Conservation (phyloP, 208 protist species). For the Wallacemonas collosoma region DNA sequence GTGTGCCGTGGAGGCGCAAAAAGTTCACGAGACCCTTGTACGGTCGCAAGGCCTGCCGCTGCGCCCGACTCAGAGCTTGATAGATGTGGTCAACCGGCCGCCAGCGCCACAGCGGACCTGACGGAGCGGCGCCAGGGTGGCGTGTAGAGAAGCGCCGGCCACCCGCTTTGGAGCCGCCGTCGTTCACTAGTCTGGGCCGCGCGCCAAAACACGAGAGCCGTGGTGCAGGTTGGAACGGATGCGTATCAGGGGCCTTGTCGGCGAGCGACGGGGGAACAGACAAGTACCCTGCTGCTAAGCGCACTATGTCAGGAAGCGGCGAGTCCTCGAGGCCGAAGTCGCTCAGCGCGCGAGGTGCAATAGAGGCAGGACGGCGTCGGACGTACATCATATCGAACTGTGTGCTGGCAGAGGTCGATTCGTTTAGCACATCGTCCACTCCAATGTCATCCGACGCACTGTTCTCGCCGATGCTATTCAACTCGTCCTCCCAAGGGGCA, state of each 20-base stretch:
- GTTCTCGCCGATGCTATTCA: not conserved
- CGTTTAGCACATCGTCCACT: too few relatives aligned
- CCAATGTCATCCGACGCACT: not conserved
- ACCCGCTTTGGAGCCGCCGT: too few relatives aligned
- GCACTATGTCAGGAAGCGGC: slow-evolving; percentile 54
- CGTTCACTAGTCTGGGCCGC: too few relatives aligned
- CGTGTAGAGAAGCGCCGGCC: not conserved
- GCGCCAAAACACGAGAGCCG: too few relatives aligned
- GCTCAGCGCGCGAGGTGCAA: slow-evolving; percentile 78
- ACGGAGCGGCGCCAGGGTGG: not conserved
- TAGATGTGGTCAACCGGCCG: slow-evolving; percentile 75
- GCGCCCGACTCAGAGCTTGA: slow-evolving; percentile 39
- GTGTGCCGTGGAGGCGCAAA: slow-evolving; percentile 80
- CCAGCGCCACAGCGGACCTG: slow-evolving; percentile 67
- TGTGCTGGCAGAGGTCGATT: slow-evolving; percentile 26
- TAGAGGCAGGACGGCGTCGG: slow-evolving; percentile 66
- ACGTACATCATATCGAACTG: slow-evolving; percentile 71
- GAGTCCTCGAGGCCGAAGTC: slow-evolving; percentile 64
- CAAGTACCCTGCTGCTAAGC: slow-evolving; percentile 57
- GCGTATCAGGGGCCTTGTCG: not conserved
- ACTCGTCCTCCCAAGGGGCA: slow-evolving; percentile 1
- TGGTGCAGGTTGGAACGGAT: not conserved
- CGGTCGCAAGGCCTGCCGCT: slow-evolving; percentile 42
- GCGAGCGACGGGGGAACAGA: slow-evolving; percentile 58
- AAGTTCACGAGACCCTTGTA: slow-evolving; percentile 81